Evolutionary conservation across 176 grass and related monocot genomes (phyloP).

Genomic region (Oryza longistaminata): DNA sequence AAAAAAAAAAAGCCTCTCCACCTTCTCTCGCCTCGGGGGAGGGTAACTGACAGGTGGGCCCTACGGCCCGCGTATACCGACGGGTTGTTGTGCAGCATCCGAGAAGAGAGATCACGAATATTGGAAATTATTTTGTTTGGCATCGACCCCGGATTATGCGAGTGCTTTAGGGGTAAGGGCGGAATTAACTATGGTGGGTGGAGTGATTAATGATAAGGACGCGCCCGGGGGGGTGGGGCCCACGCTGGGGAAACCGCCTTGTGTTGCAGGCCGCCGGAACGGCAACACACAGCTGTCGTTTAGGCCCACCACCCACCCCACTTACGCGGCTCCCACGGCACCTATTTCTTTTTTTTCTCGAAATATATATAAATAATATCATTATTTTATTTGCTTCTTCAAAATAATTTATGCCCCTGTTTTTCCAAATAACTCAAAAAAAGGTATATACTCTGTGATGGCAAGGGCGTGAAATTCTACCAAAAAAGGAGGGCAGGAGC

Average conservation of each 20-base stretch:
- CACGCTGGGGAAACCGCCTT: constrained; percentile 35
- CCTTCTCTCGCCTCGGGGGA: not conserved
- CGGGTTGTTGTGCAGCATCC: not conserved
- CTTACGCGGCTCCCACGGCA: constrained; percentile 43
- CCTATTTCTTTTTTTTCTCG: not conserved
- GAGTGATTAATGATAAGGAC: constrained; percentile 32
- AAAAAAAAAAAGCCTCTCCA: not conserved
- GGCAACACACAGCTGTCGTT: constrained; percentile 19
- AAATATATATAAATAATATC: not conserved
- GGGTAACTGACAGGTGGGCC: not conserved
- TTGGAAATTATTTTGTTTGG: not conserved
- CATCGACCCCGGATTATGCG: not conserved
- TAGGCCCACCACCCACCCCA: constrained; percentile 27
- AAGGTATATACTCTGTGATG: not conserved
- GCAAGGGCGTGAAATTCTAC: not conserved
- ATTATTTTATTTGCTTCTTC: not conserved
- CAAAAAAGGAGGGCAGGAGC: accelerated
- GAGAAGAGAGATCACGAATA: not conserved
- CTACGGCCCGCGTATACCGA: not conserved
- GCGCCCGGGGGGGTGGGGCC: constrained; percentile 10
- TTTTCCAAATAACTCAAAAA: not conserved
- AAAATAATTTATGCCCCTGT: not conserved
- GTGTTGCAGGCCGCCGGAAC: constrained; percentile 36
- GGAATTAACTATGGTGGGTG: not conserved
- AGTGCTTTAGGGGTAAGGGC: not conserved